These are phyloP conservation scores for Rhynchosporium secalis DNA, from an alignment of 2,329 filamentous ascomycete species.

Conservation along the genomic window DNA sequence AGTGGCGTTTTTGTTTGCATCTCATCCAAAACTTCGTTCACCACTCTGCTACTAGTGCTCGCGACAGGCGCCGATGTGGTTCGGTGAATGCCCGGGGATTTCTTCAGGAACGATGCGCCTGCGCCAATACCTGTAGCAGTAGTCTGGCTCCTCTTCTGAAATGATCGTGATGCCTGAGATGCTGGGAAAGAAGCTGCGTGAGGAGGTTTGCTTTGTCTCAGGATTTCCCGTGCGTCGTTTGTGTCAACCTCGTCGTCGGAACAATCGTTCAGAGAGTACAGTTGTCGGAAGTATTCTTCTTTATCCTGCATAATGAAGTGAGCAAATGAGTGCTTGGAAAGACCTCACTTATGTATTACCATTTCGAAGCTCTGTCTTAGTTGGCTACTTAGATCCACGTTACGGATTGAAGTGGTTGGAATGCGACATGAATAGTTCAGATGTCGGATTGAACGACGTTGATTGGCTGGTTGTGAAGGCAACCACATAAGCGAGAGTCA, in stretches of 20 bases:
- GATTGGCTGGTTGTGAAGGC: constrained; percentile 9
- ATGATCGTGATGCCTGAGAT: constrained; percentile 42
- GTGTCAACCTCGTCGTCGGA: constrained; percentile 34
- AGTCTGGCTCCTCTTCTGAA: constrained; percentile 15
- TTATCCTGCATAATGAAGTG: constrained; percentile 19
- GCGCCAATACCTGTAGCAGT: too few relatives aligned
- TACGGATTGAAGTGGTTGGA: neutral
- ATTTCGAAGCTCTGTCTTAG: neutral
- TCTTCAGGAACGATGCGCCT: constrained; percentile 18
- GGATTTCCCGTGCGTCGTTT: constrained; percentile 25
- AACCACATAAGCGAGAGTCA: constrained; percentile 11
- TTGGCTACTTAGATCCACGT: neutral
- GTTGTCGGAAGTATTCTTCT: constrained; percentile 32
- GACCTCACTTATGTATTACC: neutral
- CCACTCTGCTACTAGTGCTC: neutral
- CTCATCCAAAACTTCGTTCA: neutral
- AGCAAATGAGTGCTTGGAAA: neutral
- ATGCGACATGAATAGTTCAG: neutral
- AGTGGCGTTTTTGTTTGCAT: constrained; percentile 18
- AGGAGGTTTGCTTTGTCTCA: constrained; percentile 26
- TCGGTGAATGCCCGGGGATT: constrained; percentile 29
- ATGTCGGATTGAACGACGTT: neutral
- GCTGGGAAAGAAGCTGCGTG: constrained; percentile 34
- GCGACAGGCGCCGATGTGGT: constrained; percentile 31
- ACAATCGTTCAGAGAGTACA: constrained; percentile 33